These are phyloP conservation scores for Malassezia restricta DNA, from an alignment of 1,284 basidiomycete genomes.

Conservation along the genomic window DNA sequence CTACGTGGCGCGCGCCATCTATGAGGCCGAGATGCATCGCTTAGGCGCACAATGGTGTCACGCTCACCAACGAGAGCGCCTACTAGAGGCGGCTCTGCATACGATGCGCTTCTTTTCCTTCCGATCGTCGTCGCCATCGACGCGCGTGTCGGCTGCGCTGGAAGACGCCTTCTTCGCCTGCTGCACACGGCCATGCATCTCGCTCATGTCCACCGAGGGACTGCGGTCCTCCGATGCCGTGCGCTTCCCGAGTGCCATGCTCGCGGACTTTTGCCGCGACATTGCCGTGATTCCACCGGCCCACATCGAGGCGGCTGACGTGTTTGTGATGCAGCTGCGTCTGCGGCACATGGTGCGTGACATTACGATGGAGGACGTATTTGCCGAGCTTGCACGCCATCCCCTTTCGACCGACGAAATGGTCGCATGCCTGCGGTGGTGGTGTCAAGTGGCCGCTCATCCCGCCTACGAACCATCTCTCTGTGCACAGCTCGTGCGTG, in stretches of 20 bases:
- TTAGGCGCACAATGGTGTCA: conserved; percentile 47
- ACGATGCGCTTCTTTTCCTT: conserved; percentile 54
- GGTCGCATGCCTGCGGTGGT: conserved; percentile 76
- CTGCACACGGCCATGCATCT: conserved; percentile 51
- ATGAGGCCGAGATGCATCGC: conserved; percentile 65
- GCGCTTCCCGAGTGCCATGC: conserved; percentile 63
- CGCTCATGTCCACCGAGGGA: conserved; percentile 69
- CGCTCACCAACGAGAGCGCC: conserved; percentile 47
- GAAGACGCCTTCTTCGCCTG: conserved; percentile 73
- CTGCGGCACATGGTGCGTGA: conserved; percentile 61
- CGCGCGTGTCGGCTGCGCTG: conserved; percentile 65
- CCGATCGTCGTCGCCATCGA: conserved; percentile 66
- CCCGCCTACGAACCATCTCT: conserved; percentile 39
- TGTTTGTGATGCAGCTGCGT: conserved; percentile 59
- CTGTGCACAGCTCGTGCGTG: conserved; percentile 33
- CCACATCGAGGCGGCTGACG: conserved; percentile 56
- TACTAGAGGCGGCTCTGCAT: conserved; percentile 58
- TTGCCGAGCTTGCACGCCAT: conserved; percentile 62
- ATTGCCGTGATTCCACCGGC: conserved; percentile 64
- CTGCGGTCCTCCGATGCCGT: conserved; percentile 61
- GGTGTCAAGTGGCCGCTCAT: conserved; percentile 56
- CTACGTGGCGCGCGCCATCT: conserved; percentile 66
- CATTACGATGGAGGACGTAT: conserved; percentile 75
- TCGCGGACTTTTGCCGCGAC: conserved; percentile 66
- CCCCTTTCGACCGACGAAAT: conserved; percentile 67